These are phyloP conservation scores for Amborella trichopoda DNA, from an alignment of 164 flowering plant species.

Conservation along the genomic window DNA sequence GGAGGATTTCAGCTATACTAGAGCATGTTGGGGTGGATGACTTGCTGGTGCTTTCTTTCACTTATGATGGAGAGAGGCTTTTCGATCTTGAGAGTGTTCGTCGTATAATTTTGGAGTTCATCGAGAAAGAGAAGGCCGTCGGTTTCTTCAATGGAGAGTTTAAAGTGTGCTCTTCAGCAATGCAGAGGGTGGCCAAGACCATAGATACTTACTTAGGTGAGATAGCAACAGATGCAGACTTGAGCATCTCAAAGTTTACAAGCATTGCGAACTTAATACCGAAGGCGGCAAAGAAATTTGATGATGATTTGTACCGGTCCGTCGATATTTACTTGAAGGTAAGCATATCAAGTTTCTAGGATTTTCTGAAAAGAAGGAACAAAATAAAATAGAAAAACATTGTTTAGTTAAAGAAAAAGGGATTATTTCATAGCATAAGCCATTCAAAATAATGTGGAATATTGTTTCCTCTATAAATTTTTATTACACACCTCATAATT, in stretches of 20 bases:
- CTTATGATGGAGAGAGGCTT: conserved; percentile 70
- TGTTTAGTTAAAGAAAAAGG: no score
- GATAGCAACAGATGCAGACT: conserved; percentile 50
- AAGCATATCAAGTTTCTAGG: no score
- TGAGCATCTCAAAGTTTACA: conserved; percentile 74
- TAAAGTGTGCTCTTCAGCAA: conserved; percentile 30
- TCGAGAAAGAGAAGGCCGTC: conserved; percentile 45
- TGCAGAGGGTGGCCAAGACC: conserved; percentile 61
- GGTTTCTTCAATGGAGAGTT: conserved; percentile 44
- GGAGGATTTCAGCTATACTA: conserved; percentile 42
- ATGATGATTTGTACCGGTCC: conserved; percentile 85
- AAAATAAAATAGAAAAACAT: no score
- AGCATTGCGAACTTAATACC: conserved; percentile 75
- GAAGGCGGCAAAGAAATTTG: conserved; percentile 51
- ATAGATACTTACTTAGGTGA: conserved; percentile 66
- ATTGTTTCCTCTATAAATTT: no score
- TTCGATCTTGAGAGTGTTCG: conserved; percentile 81
- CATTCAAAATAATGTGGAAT: no score
- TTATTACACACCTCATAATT: no score
- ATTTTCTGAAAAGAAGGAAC: no score
- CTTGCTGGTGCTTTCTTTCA: conserved; percentile 54
- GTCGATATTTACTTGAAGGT: conserved; percentile 83
- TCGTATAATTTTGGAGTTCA: conserved; percentile 51
- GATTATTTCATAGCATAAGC: no score
- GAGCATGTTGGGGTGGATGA: conserved; percentile 83